A percentile compares a stretch with the other conserved stretches of the same genome.
phyloP scores from a whole-genome alignment of 257 asterid species.

The Solanum pinnatisectum region DNA sequence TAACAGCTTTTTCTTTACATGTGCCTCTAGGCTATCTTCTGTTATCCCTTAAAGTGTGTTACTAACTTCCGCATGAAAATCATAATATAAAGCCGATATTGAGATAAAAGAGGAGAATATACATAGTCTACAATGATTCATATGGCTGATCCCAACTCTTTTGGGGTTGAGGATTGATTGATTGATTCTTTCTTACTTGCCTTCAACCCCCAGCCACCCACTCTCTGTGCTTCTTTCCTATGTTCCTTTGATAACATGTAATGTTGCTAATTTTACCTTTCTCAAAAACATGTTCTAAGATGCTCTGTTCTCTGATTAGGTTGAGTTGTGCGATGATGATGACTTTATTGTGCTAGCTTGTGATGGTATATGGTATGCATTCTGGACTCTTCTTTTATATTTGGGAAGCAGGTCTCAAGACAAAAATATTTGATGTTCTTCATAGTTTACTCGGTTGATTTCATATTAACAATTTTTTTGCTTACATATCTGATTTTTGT shows the following conservation, averaged over 20 bases:
- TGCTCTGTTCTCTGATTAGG: slow-evolving; percentile 32
- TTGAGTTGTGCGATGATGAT: slow-evolving; percentile 82
- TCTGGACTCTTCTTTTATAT: background rate
- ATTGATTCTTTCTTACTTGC: too few species aligned
- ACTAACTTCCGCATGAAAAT: background rate
- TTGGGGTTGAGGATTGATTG: background rate
- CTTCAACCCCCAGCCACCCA: too few species aligned
- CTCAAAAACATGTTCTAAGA: slow-evolving; percentile 1
- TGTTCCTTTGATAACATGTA: background rate
- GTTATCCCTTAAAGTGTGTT: background rate
- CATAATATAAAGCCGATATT: background rate
- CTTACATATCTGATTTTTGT: background rate
- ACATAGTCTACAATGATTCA: background rate
- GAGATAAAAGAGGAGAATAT: background rate
- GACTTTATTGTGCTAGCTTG: slow-evolving; percentile 91
- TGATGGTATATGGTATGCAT: slow-evolving; percentile 89
- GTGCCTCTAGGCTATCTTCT: background rate
- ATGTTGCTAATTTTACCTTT: background rate
- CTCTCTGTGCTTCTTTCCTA: background rate
- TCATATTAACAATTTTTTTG: background rate
- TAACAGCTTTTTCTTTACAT: background rate
- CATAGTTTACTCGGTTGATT: background rate
- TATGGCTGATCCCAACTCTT: background rate
- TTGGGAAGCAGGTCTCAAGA: background rate
- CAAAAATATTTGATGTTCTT: background rate